phyloP scores from a whole-genome alignment of 495 filamentous ascomycete species.

The Pyrenopolyporus hunteri region DNA sequence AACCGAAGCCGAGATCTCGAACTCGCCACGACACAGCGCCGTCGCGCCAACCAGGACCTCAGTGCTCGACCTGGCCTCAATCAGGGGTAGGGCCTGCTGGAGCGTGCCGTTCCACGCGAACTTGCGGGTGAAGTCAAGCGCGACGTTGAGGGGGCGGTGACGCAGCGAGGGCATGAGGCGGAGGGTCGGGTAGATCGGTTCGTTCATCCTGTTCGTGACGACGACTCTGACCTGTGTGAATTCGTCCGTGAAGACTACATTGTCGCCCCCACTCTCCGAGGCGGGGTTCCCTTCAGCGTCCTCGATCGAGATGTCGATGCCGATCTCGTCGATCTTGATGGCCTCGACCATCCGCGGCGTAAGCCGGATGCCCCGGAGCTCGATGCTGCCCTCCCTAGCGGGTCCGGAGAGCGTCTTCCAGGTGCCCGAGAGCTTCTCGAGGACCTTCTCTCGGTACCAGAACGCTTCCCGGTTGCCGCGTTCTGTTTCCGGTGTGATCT shows the following conservation, averaged over 20 bases:
- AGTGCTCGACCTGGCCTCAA: conserved; percentile 61
- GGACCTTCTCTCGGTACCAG: conserved; percentile 87
- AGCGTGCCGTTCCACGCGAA: conserved; percentile 84
- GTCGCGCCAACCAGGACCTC: conserved; percentile 69
- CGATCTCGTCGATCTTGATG: conserved; percentile 79
- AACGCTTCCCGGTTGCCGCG: conserved; percentile 81
- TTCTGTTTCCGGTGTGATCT: conserved; percentile 79
- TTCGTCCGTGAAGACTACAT: conserved; percentile 67
- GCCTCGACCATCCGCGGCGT: conserved; percentile 82
- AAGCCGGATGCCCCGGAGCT: conserved; percentile 75
- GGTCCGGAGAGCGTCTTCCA: conserved; percentile 70
- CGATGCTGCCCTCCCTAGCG: conserved; percentile 68
- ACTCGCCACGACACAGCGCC: conserved; percentile 77
- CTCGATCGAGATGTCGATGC: conserved; percentile 65
- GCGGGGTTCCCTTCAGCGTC: conserved; percentile 28
- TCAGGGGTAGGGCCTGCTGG: conserved; percentile 70
- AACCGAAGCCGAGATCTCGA: conserved; percentile 79
- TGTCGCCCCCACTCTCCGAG: conserved; percentile 41
- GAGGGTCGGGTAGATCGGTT: conserved; percentile 73
- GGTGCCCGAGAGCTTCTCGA: conserved; percentile 69
- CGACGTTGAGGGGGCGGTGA: conserved; percentile 72
- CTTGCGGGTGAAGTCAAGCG: conserved; percentile 82
- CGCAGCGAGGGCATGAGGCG: conserved; percentile 78
- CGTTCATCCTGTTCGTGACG: conserved; percentile 72
- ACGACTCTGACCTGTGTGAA: conserved; percentile 72